A percentile compares a stretch with the other conserved stretches of the same genome.
Evolutionary conservation across 2,329 filamentous ascomycete genomes (phyloP).

Genomic region (Ramularia endophylla): DNA sequence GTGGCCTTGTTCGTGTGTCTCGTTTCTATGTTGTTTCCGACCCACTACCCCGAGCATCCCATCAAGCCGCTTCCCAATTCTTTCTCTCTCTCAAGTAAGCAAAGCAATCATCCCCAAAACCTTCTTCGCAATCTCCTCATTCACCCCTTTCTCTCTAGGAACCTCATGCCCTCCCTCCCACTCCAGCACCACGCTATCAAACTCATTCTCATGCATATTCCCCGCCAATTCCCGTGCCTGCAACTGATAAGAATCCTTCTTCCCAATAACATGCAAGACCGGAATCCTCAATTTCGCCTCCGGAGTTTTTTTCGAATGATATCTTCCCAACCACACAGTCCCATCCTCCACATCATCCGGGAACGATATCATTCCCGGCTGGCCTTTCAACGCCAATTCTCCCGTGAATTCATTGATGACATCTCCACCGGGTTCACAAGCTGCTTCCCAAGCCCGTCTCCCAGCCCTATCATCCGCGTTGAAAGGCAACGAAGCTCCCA

Average conservation of each 20-base stretch:
- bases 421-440: not conserved
- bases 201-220: not conserved
- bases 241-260: not conserved
- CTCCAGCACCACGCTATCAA: not conserved
- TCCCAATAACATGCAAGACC: constrained; percentile 1
- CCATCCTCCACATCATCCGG: not conserved
- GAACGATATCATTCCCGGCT: not conserved
- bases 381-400: not conserved
- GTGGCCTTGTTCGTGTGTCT: too few relatives aligned
- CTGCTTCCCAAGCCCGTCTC: not conserved
- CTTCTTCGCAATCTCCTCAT: not conserved
- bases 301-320: not conserved
- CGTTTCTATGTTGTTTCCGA: too few relatives aligned
- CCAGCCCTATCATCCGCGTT: not conserved
- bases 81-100: too few relatives aligned
- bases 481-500: constrained; percentile 2
- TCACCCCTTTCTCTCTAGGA: not conserved
- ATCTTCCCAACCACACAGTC: not conserved
- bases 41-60: too few relatives aligned
- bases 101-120: not conserved
- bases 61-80: too few relatives aligned
- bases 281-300: not conserved
- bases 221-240: not conserved
- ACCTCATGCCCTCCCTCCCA: not conserved
- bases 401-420: not conserved